Conservation (phyloP, 2,329 filamentous ascomycete genomes). For the Ramularia endophylla region DNA sequence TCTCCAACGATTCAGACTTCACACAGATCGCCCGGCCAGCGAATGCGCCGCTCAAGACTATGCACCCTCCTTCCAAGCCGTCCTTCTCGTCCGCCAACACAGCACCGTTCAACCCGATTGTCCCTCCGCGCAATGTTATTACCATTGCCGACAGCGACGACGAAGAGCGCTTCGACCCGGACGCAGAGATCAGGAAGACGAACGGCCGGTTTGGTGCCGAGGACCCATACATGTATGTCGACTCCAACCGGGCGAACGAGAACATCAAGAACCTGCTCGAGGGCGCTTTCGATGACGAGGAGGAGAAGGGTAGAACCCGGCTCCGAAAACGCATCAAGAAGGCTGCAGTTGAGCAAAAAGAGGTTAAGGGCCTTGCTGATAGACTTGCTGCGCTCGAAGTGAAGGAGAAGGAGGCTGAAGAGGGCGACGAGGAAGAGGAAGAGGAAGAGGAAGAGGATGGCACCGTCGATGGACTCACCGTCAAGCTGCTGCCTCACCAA, state of each 20-base stretch:
- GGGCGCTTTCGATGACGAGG: constrained; percentile 70
- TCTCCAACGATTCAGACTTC: constrained; percentile 22
- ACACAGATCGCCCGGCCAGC: constrained; percentile 41
- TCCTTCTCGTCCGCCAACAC: constrained; percentile 46
- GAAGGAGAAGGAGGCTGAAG: constrained; percentile 44
- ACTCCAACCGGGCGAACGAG: constrained; percentile 64
- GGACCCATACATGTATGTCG: constrained; percentile 58
- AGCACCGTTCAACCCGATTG: constrained; percentile 14
- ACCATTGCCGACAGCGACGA: constrained; percentile 36
- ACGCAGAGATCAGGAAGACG: constrained; percentile 41
- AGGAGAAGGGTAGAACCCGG: constrained; percentile 47
- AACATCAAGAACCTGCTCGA: constrained; percentile 79
- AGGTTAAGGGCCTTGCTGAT: constrained; percentile 37
- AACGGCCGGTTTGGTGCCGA: constrained; percentile 46
- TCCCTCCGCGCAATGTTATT: constrained; percentile 35
- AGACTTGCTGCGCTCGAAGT: constrained; percentile 41
- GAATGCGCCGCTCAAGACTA: constrained; percentile 41
- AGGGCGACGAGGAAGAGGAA: constrained; percentile 35
- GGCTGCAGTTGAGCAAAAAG: constrained; percentile 29
- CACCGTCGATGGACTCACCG: constrained; percentile 71
- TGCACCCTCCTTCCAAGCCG: constrained; percentile 46
- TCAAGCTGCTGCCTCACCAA: constrained; percentile 88
- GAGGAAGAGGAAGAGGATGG: constrained; percentile 52
- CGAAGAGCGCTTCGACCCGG: constrained; percentile 44
- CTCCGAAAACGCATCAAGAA: constrained; percentile 42